phyloP scores from a whole-genome alignment of 2,329 filamentous ascomycete species.

The Botrytis deweyae region DNA sequence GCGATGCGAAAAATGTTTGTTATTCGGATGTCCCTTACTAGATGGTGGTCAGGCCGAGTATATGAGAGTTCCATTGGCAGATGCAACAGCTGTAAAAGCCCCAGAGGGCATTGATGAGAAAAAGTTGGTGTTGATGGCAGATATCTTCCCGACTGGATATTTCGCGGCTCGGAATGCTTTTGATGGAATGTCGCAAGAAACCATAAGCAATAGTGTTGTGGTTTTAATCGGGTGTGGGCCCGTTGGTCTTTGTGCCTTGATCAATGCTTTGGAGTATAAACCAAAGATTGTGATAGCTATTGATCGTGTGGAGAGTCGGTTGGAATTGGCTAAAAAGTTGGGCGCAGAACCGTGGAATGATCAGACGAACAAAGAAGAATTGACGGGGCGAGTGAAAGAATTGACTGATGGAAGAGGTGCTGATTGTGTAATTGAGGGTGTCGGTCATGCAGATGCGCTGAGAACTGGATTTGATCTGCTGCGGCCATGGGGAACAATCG shows the following conservation, averaged over 20 bases:
- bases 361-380: constrained; percentile 58
- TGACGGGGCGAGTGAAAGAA: constrained; percentile 69
- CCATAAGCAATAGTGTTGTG: constrained; percentile 65
- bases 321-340: constrained; percentile 69
- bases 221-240: constrained; percentile 84
- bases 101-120: constrained; percentile 70
- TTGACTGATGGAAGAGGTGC: constrained; percentile 78
- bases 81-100: constrained; percentile 75
- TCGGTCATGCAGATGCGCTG: constrained; percentile 67
- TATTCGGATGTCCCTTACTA: constrained; percentile 69
- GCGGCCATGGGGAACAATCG: constrained; percentile 70
- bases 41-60: constrained; percentile 84
- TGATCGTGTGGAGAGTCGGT: constrained; percentile 71
- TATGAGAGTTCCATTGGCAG: constrained; percentile 76
- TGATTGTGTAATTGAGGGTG: constrained; percentile 80
- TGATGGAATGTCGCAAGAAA: constrained; percentile 53
- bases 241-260: constrained; percentile 79
- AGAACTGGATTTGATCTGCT: constrained; percentile 69
- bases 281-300: constrained; percentile 77
- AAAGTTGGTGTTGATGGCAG: constrained; percentile 81
- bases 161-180: constrained; percentile 81
- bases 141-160: constrained; percentile 87
- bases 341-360: constrained; percentile 87
- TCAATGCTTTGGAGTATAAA: constrained; percentile 72
- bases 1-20: constrained; percentile 66